Evolutionary conservation across 2,329 filamentous ascomycete genomes (phyloP).

Genomic region (Botrytis aclada): DNA sequence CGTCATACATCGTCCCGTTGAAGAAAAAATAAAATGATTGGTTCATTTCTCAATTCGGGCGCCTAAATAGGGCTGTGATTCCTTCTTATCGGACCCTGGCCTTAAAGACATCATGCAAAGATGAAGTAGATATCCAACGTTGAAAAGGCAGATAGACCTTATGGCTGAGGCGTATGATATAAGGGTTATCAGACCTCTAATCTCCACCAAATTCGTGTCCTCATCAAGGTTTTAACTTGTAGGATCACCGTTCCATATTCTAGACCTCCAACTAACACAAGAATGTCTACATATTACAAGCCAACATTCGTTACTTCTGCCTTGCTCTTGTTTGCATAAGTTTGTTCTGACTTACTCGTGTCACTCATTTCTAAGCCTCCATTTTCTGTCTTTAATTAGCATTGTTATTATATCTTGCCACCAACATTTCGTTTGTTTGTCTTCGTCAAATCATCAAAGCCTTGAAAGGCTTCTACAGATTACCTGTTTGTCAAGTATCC

Average conservation of each 20-base stretch:
- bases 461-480: not conserved
- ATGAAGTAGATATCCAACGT: not conserved
- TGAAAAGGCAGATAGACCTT: not conserved
- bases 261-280: slow-evolving; percentile 11
- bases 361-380: not conserved
- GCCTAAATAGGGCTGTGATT: slow-evolving; percentile 12
- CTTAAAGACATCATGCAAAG: not conserved
- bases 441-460: not conserved
- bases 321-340: slow-evolving; percentile 7
- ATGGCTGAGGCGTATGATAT: not conserved
- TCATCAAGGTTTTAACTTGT: not conserved
- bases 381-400: not conserved
- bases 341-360: slow-evolving; percentile 4
- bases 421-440: not conserved
- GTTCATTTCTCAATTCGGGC: not conserved
- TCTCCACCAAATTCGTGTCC: slow-evolving; percentile 8
- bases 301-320: not conserved
- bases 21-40: not conserved
- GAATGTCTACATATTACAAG: slow-evolving; percentile 5
- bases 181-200: not conserved
- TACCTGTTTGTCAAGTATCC: not conserved
- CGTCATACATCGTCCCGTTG: not conserved
- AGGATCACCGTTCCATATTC: slow-evolving; percentile 4
- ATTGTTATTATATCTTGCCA: not conserved
- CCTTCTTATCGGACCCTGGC: not conserved